Evolutionary conservation across 2,329 filamentous ascomycete genomes (phyloP), one percentile per base, ranked within the genome.

Genomic region (Aspergillus intermedius): DNA sequence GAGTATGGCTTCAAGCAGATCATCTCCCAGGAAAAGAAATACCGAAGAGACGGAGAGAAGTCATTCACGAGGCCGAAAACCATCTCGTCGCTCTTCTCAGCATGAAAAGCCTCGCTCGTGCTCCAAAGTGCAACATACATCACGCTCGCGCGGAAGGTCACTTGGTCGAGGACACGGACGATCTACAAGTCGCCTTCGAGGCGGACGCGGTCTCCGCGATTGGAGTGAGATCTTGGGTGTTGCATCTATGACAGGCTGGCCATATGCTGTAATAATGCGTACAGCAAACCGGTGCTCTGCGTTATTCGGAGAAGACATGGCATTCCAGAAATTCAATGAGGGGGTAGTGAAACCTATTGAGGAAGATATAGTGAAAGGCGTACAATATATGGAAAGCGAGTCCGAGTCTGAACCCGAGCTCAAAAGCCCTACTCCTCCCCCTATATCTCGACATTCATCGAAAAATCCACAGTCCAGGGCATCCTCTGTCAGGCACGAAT

Each of bases 191-290:
- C 48, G 53, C 28, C 17, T 48, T 30, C 48, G 57, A 46, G 19
- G 10, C 17, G 37, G 37, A 21, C 58, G 61, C 32, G 61, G 62
- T 23, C 71, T 82, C 10, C 79, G 87, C 19, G 87, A 94, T 69
- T 97, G 91, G 91, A 86, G 83, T 56, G 88, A 95, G 56, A 79
- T 96, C 1, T 70, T 96, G 23, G 87, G 87, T 0, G 77, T 89
- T 1, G 91, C 91, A 2, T 79, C 87, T 0, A 70, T 94, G 44
- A 80, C 80, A 2, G 88, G 87, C 0, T 91, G 90, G 68, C 73
- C 86, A 1, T 67, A 75, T 0, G 66, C 72, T 1, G 85, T 83
- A 1, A 69, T 96, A 10, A 78, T 82, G 46, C 80, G 87, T 25
- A 80, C 89, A 0, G 79, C 86, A 2, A 76, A 83, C 60, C 79